Percentiles rank a stretch among this genome's conserved stretches.
Evolutionary conservation across 345 rosid species (phyloP).

Genomic region (Lumnitzera littorea): DNA sequence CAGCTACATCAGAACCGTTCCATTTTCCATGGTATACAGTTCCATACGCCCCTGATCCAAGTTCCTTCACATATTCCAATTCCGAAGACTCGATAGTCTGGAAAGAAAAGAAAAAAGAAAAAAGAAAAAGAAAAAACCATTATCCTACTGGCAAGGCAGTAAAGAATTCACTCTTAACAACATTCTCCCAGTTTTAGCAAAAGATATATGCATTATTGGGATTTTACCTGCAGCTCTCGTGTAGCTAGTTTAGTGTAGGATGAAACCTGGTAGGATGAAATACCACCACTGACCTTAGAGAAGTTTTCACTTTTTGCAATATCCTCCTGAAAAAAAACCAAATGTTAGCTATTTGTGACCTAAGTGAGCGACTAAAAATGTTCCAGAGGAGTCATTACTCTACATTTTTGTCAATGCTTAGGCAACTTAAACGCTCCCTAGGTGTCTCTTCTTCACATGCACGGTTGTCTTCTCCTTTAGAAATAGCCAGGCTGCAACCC

Average conservation of each 20-base stretch:
- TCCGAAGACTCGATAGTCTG: conserved; percentile 28
- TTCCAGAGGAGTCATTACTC: not conserved
- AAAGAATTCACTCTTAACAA: not conserved
- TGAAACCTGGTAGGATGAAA: conserved; percentile 8
- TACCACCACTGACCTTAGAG: conserved; percentile 13
- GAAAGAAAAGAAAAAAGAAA: conserved; percentile 8
- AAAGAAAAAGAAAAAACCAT: not conserved
- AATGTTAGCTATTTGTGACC: not conserved
- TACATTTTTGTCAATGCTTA: conserved; percentile 20
- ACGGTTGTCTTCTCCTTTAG: conserved; percentile 3
- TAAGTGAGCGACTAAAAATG: not conserved
- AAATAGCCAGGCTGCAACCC: conserved; percentile 3
- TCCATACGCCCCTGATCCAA: conserved; percentile 34
- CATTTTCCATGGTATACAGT: conserved; percentile 35
- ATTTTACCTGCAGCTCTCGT: conserved; percentile 29
- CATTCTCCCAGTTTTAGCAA: not conserved
- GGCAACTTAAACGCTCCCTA: conserved; percentile 8
- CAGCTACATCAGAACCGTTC: conserved; percentile 39
- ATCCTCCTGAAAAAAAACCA: conserved; percentile 9
- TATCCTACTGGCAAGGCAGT: not conserved
- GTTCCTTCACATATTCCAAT: conserved; percentile 23
- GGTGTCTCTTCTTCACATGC: conserved; percentile 12
- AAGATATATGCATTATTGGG: conserved; percentile 2
- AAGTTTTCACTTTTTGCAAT: conserved; percentile 6
- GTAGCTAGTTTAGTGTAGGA: conserved; percentile 12